Evolutionary conservation across 768 basidiomycete genomes (phyloP).

Genomic region (Lactarius psammicola): DNA sequence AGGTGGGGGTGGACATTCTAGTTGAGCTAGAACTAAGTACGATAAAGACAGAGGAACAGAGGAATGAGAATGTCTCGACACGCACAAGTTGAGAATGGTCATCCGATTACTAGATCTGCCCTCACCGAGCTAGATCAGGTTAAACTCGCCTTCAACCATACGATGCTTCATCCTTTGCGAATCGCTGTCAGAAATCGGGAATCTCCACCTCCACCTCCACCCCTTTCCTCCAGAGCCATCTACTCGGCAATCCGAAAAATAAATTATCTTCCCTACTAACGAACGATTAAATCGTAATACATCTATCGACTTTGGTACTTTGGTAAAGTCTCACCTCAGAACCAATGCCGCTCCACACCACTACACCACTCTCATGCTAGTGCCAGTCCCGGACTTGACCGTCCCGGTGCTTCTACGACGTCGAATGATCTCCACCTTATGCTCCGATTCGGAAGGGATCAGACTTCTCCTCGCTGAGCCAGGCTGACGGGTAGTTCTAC

Average conservation of each 20-base stretch:
- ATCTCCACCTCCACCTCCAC: slow-evolving; percentile 21
- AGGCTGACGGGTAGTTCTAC: slow-evolving; percentile 10
- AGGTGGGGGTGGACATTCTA: background rate
- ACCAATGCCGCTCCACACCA: slow-evolving; percentile 3
- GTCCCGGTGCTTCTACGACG: slow-evolving; percentile 27
- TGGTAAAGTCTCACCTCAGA: slow-evolving; percentile 10
- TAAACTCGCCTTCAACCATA: slow-evolving; percentile 18
- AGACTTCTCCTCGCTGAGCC: slow-evolving; percentile 25
- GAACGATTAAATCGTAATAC: background rate
- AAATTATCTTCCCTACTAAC: background rate
- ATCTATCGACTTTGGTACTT: slow-evolving; percentile 4
- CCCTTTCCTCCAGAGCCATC: slow-evolving; percentile 16
- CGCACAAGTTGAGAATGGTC: slow-evolving; percentile 4
- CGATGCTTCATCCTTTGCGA: slow-evolving; percentile 24
- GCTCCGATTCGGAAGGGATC: slow-evolving; percentile 32
- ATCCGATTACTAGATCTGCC: slow-evolving; percentile 10
- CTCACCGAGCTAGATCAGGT: slow-evolving; percentile 19
- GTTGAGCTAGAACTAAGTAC: background rate
- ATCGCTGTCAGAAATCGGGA: slow-evolving; percentile 28
- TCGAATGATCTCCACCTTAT: slow-evolving; percentile 28
- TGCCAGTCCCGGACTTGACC: slow-evolving; percentile 14
- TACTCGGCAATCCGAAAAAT: background rate
- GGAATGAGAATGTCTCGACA: slow-evolving; percentile 19
- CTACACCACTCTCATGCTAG: slow-evolving; percentile 18
- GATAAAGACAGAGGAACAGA: background rate